Evolutionary conservation across 2,329 filamentous ascomycete genomes (phyloP).

Genomic region (Alternaria metachromatica): DNA sequence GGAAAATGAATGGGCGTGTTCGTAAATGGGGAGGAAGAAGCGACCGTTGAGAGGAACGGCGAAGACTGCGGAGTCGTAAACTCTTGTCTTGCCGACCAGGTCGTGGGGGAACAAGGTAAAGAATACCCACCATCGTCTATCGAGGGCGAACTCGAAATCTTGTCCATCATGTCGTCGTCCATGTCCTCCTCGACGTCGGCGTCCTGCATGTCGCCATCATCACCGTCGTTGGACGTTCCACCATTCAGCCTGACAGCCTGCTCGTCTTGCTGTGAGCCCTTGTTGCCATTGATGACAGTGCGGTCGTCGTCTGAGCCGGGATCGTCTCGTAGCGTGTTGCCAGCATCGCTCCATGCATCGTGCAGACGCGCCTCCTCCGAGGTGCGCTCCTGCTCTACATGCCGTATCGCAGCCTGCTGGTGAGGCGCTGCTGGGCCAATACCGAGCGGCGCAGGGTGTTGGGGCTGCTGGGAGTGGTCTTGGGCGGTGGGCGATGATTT

Average conservation of each 20-base stretch:
- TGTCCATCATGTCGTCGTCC: slow-evolving; percentile 96
- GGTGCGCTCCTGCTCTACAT: slow-evolving; percentile 75
- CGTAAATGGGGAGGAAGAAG: slow-evolving; percentile 54
- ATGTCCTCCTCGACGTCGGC: slow-evolving; percentile 69
- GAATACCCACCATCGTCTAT: slow-evolving; percentile 96
- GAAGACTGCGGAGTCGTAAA: slow-evolving; percentile 50
- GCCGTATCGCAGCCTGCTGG: slow-evolving; percentile 83
- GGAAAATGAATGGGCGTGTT: slow-evolving; percentile 54
- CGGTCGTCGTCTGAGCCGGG: slow-evolving; percentile 67
- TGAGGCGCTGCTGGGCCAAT: slow-evolving; percentile 72
- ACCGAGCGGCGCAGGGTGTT: slow-evolving; percentile 59
- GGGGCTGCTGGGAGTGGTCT: slow-evolving; percentile 71
- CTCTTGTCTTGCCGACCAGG: slow-evolving; percentile 52
- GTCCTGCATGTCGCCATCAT: slow-evolving; percentile 65
- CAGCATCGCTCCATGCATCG: slow-evolving; percentile 56
- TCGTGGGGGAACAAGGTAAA: slow-evolving; percentile 44
- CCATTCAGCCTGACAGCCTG: slow-evolving; percentile 45
- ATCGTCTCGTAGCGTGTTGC: slow-evolving; percentile 49
- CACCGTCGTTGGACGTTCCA: slow-evolving; percentile 42
- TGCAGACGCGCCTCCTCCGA: slow-evolving; percentile 75
- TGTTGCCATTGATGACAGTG: slow-evolving; percentile 31
- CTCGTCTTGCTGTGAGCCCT: slow-evolving; percentile 36
- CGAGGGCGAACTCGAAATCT: slow-evolving; percentile 97
- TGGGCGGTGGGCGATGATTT: slow-evolving; percentile 81
- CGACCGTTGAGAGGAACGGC: slow-evolving; percentile 33